phyloP scores from a whole-genome alignment of 768 basidiomycete genomes.

The Gymnopilus junonius region DNA sequence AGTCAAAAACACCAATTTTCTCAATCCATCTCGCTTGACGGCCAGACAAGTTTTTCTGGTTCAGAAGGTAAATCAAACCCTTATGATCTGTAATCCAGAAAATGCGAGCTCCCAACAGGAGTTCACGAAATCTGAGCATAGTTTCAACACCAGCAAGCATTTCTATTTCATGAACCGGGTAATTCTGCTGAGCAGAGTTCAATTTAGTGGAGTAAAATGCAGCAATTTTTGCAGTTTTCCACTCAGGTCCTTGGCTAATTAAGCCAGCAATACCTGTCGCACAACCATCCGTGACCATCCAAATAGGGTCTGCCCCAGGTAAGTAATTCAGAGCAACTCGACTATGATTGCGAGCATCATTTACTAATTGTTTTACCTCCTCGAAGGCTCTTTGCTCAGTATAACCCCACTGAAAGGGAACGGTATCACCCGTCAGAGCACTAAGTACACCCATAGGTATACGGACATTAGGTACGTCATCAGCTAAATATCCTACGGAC shows the following conservation, averaged over 20 bases:
- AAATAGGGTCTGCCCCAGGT: constrained; percentile 23
- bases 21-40: constrained; percentile 42
- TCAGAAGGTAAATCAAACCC: constrained; percentile 29
- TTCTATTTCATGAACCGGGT: constrained; percentile 43
- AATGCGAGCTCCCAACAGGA: constrained; percentile 34
- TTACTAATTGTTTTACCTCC: constrained; percentile 32
- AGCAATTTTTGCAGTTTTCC: constrained; percentile 26
- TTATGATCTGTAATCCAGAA: constrained; percentile 35
- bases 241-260: constrained; percentile 26
- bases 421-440: constrained; percentile 24
- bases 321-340: constrained; percentile 24
- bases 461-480: constrained; percentile 33
- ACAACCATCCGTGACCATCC: constrained; percentile 36
- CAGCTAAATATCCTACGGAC: constrained; percentile 32
- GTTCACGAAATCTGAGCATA: constrained; percentile 30
- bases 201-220: constrained; percentile 43
- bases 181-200: constrained; percentile 40
- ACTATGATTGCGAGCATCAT: constrained; percentile 23
- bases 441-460: constrained; percentile 43
- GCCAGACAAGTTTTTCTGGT: constrained; percentile 37
- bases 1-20: constrained; percentile 23
- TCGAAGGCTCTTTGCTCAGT: constrained; percentile 40
- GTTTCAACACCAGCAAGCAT: constrained; percentile 40
- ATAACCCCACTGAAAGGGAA: constrained; percentile 30
- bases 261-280: constrained; percentile 33